Base-by-base conservation (phyloP, 257 asterid species). In the Pogostemon cablin region DNA sequence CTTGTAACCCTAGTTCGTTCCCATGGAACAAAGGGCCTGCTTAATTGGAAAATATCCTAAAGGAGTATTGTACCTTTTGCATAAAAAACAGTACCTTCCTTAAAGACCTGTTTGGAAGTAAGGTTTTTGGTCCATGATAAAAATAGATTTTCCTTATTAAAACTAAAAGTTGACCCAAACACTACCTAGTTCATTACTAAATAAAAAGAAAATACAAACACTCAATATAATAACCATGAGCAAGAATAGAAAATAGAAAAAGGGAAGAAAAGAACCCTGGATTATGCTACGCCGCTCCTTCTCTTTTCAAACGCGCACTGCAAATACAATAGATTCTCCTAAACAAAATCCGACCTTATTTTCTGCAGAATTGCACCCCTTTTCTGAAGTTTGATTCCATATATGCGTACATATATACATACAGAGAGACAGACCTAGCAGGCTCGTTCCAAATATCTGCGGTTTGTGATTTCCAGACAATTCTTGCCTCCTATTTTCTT, bases 221-320 rank as follows among this genome's bases (percentile, higher is more conserved):
- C n/a, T n/a, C n/a, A n/a, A 1, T 8, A 43, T 7, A 44, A 35
- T 9, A 65, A 65, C 20, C 56, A 43, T 5, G 53, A 64, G 46
- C 2, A 32, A 48, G 55, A 68, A 68, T 68, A 69, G 46, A 49
- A 37, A 68, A 68, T 68, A 69, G 46, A 49, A 37, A 62, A 54
- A 50, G 17, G 56, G 47, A 37, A 64, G 62, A 73, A 65, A 20
- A 54, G 72, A 76, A 76, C 80, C 80, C 80, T 69, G 75, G 80
- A 54, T 58, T 71, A 77, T 61, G 78, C 63, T 20, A 53, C 81
- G 81, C 78, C 81, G 81, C 81, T 73, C 72, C 67, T 73, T 73
- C 67, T 47, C 50, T 43, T 64, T 55, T 65, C 66, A 63, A 72
- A 62, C 70, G 7, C 70, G 41, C 64, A 11, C 12, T 39, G 38